Base-by-base conservation (phyloP, 345 rosid genomes). In the Melaleuca quinquenervia region DNA sequence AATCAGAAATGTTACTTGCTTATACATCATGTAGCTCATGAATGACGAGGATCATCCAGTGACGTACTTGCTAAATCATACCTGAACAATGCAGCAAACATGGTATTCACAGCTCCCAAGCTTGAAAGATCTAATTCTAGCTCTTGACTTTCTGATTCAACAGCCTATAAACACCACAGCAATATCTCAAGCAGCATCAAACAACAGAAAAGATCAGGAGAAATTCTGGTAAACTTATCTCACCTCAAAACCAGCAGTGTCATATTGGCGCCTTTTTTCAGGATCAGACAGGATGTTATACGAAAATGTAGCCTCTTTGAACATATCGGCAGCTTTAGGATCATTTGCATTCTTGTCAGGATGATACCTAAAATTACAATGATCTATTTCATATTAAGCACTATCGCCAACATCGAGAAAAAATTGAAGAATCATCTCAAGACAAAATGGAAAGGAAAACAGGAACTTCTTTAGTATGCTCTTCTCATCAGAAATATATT, bases 301-400 rank as follows among this genome's bases (percentile, higher is more conserved):
- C 2, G 99, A 94, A 91, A 96, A 98, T 5, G 99, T 98, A 85
- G 91, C 99, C 91, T 98, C 99, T 86, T 96, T 94, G 89, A 96
- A 98, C 94, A 94, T 92, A 87, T 98, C 97, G 29, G 99, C 95
- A 83, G 99, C 98, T 88, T 94, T 84, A 52, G 99, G 96, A 86
- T 98, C 98, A 91, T 98, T 96, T 52, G 94, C 94, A 89, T 95
- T 98, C 91, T 98, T 96, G 94, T 96, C 99, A 87, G 99, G 99
- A 93, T 96, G 99, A 85, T 98, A 98, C 94, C 99, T 98, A 94
- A 50, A 29, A 51, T 82, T 3, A n/a, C 56, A 50, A 82, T 82
- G 7, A 82, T 82, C 26, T 70, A 70, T 32, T 53, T 70, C 24
- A 32, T 16, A 70, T 70, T 70, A 32, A 32, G 78, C 78, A 32